Conservation (phyloP, 163 green algal species). For the Chlamydomonas reinhardtii region DNA sequence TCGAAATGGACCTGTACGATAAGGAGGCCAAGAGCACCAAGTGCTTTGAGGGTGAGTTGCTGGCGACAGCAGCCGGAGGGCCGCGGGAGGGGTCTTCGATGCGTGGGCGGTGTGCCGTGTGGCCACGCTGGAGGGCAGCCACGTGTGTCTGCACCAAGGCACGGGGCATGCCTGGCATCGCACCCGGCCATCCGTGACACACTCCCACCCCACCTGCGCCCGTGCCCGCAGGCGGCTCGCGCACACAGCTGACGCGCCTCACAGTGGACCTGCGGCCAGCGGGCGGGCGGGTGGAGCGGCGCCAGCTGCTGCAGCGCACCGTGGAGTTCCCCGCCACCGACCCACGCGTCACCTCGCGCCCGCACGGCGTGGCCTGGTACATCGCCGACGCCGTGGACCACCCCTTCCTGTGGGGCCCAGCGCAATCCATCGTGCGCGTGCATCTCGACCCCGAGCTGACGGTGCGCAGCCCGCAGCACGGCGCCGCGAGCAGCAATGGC, state of each 20-base stretch:
- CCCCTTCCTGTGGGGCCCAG: slow-evolving; percentile 51
- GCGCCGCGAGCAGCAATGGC: neutral
- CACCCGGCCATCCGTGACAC: too few species aligned
- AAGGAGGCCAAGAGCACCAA: neutral
- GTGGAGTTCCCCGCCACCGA: slow-evolving; percentile 65
- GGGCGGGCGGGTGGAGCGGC: too few species aligned
- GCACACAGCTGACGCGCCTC: slow-evolving; percentile 48
- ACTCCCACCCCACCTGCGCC: neutral
- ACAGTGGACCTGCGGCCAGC: slow-evolving; percentile 37
- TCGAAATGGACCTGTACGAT: slow-evolving; percentile 39
- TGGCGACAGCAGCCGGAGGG: neutral
- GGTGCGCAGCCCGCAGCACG: neutral
- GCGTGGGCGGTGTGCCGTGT: too few species aligned
- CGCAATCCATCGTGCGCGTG: slow-evolving; percentile 22
- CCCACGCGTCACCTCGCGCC: slow-evolving; percentile 8
- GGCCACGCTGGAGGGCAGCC: too few species aligned
- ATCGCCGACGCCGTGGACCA: slow-evolving; percentile 59
- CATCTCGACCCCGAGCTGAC: neutral
- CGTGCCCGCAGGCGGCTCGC: slow-evolving; percentile 16
- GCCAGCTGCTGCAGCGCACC: slow-evolving; percentile 54
- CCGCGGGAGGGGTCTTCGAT: too few species aligned
- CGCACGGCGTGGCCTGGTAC: slow-evolving; percentile 50
- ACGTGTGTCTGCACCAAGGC: too few species aligned
- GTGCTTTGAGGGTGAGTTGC: slow-evolving; percentile 18
- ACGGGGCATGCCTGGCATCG: too few species aligned